These are phyloP conservation scores for Suillus paluster DNA, from an alignment of 768 basidiomycete genomes.

Conservation along the genomic window DNA sequence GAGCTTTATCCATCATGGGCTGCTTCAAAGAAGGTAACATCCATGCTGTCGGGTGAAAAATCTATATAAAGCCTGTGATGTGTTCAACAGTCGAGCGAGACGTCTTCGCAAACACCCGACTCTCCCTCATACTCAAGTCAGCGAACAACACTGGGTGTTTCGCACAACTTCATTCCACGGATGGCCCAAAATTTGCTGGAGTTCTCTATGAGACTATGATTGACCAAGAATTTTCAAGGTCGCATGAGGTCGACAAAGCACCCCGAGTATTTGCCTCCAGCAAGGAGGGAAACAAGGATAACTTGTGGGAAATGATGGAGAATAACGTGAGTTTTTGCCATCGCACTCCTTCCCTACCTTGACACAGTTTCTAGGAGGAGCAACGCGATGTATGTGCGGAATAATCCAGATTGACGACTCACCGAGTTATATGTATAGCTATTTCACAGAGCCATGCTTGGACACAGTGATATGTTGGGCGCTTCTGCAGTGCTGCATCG, in stretches of 20 bases:
- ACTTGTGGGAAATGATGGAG: conserved; percentile 28
- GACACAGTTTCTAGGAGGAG: conserved; percentile 13
- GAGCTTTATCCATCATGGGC: too few species aligned
- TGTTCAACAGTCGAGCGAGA: too few species aligned
- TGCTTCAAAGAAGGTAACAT: too few species aligned
- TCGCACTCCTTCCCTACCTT: background rate
- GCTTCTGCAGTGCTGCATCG: conserved; percentile 28
- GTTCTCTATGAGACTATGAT: conserved; percentile 29
- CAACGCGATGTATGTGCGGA: conserved; percentile 17
- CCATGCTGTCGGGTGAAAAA: too few species aligned
- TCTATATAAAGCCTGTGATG: too few species aligned
- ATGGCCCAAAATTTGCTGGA: conserved; percentile 18
- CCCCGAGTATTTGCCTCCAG: conserved; percentile 25
- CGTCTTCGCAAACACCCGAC: conserved; percentile 41
- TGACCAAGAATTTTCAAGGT: conserved; percentile 28
- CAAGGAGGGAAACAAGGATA: conserved; percentile 18
- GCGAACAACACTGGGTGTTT: conserved; percentile 16
- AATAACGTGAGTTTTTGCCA: conserved; percentile 20
- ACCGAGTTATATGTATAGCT: conserved; percentile 15
- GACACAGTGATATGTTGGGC: conserved; percentile 24
- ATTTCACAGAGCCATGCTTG: conserved; percentile 30
- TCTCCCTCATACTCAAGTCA: conserved; percentile 26
- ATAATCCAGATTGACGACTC: background rate
- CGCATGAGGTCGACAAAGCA: conserved; percentile 25
- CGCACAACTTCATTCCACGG: conserved; percentile 11